phyloP scores from a whole-genome alignment of 176 grass and related monocot species.

The Paspalum notatum region DNA sequence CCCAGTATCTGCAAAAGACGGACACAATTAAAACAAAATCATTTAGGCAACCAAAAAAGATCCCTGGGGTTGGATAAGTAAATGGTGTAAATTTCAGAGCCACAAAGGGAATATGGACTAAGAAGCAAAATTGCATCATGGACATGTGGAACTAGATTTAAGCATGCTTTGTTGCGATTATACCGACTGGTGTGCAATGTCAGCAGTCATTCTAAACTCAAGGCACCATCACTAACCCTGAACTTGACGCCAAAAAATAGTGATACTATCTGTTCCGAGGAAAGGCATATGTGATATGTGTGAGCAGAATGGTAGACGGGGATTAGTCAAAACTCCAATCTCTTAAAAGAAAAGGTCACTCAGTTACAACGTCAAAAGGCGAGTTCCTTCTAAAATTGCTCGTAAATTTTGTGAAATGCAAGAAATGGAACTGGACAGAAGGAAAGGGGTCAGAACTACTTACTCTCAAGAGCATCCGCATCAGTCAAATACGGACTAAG shows the following conservation, averaged over 20 bases:
- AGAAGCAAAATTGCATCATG: constrained; percentile 17
- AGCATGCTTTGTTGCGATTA: background rate
- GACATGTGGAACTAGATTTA: background rate
- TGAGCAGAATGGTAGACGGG: constrained; percentile 5
- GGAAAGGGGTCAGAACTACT: constrained; percentile 28
- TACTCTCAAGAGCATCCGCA: constrained; percentile 34
- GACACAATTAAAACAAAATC: constrained; percentile 19
- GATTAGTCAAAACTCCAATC: background rate
- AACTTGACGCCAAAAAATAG: background rate
- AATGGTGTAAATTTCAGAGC: background rate
- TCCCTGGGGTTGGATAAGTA: background rate
- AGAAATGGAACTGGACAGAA: background rate
- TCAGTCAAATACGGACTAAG: constrained; percentile 51
- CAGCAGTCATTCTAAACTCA: background rate
- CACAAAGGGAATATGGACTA: constrained; percentile 7
- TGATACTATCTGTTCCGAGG: background rate
- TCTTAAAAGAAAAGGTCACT: constrained; percentile 16
- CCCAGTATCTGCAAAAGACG: constrained; percentile 48
- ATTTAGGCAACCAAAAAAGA: constrained; percentile 26
- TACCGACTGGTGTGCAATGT: background rate
- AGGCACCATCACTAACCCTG: background rate
- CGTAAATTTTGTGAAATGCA: background rate
- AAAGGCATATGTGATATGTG: background rate
- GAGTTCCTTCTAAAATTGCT: constrained; percentile 13
- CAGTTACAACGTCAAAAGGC: background rate